A percentile compares a stretch with the other conserved stretches of the same genome.
phyloP scores from a whole-genome alignment of 2,329 filamentous ascomycete genomes.

The Apiospora kogelbergensis region DNA sequence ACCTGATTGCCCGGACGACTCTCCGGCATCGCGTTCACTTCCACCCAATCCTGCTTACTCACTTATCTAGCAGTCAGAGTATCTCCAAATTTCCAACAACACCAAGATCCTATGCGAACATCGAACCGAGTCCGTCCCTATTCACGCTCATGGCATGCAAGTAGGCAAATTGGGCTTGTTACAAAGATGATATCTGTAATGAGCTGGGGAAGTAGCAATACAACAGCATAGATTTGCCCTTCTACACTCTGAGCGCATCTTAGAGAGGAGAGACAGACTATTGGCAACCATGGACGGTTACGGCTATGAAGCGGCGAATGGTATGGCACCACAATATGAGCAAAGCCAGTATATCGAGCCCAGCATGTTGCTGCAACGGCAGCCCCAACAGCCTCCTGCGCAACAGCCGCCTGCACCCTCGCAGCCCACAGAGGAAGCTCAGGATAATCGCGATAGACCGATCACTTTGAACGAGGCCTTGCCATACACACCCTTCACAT shows the following conservation, averaged over 20 bases:
- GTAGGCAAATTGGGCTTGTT: not conserved
- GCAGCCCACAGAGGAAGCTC: not conserved
- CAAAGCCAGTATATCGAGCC: conserved; percentile 14
- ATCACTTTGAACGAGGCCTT: conserved; percentile 73
- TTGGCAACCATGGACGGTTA: not conserved
- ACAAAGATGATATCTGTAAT: conserved; percentile 4
- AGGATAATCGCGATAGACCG: conserved; percentile 34
- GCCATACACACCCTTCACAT: conserved; percentile 80
- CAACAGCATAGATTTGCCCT: not conserved
- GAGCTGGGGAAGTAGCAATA: conserved; percentile 6
- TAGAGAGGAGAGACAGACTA: not conserved
- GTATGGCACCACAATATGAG: conserved; percentile 24
- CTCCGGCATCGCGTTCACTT: not conserved
- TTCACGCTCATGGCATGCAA: conserved; percentile 1
- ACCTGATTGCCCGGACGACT: not conserved
- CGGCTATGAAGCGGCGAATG: conserved; percentile 23
- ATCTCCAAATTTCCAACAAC: not conserved
- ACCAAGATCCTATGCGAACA: not conserved
- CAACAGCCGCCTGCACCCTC: not conserved
- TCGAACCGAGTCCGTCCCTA: not conserved
- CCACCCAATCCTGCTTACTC: not conserved
- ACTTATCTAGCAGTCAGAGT: not conserved
- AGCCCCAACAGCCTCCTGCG: conserved; percentile 8
- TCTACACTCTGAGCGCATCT: not conserved
- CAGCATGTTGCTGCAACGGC: conserved; percentile 18